Percentiles rank a stretch among this genome's conserved stretches.
These are phyloP conservation scores for Lachancea nothofagi DNA, from an alignment of 805 yeast species.

Conservation along the genomic window DNA sequence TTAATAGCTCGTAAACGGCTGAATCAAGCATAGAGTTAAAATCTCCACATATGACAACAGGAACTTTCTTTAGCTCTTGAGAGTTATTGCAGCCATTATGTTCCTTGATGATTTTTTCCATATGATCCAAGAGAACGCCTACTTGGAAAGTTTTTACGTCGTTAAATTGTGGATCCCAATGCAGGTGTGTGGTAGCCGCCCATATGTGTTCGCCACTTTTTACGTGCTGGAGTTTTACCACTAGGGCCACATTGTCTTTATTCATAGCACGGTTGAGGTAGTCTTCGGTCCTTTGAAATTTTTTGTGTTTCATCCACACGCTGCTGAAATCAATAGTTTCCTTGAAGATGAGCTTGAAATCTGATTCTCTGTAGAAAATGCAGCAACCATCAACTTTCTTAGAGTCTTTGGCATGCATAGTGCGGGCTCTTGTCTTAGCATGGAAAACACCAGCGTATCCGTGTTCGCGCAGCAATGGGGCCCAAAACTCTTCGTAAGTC, in stretches of 20 bases:
- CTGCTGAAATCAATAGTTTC: constrained; percentile 77
- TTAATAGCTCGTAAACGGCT: constrained; percentile 87
- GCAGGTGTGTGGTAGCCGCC: constrained; percentile 88
- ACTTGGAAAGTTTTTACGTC: constrained; percentile 96
- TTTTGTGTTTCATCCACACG: constrained; percentile 73
- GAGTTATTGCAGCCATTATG: constrained; percentile 39
- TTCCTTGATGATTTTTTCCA: constrained; percentile 58
- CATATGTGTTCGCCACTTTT: constrained; percentile 67
- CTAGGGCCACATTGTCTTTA: constrained; percentile 86
- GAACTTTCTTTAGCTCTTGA: constrained; percentile 54
- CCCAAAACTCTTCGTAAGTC: constrained; percentile 83
- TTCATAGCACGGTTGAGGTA: constrained; percentile 93
- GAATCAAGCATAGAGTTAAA: constrained; percentile 82
- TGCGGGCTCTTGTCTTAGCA: constrained; percentile 86
- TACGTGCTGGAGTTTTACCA: constrained; percentile 66
- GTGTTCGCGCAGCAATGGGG: constrained; percentile 58
- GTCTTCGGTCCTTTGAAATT: constrained; percentile 88
- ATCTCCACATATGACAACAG: constrained; percentile 91
- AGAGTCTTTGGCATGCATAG: constrained; percentile 75
- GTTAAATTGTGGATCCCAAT: constrained; percentile 95
- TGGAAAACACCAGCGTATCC: constrained; percentile 82
- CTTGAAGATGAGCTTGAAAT: constrained; percentile 66
- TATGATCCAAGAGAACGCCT: constrained; percentile 83
- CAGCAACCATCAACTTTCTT: constrained; percentile 98
- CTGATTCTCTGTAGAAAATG: constrained; percentile 67